phyloP scores from a whole-genome alignment of 169 alveolate genomes.

The Cryptosporidium ryanae region DNA sequence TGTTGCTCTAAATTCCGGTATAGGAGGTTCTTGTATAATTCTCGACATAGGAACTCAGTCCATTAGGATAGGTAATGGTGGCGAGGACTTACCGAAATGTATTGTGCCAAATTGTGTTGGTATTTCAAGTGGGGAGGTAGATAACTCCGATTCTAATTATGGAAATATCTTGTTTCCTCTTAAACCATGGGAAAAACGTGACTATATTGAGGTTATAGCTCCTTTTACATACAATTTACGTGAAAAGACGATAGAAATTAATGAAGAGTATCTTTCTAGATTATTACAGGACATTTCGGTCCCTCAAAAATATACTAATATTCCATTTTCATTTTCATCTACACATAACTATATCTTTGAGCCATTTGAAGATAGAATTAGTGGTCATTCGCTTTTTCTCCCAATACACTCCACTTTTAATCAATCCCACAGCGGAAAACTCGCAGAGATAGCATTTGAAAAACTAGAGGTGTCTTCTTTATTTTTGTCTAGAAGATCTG shows the following conservation, averaged over 20 bases:
- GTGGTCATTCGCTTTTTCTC: constrained; percentile 36
- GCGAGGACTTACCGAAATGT: constrained; percentile 61
- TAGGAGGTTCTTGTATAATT: constrained; percentile 18
- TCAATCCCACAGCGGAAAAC: constrained; percentile 4
- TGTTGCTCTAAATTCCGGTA: constrained; percentile 5
- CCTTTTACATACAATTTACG: constrained; percentile 50
- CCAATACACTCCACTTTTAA: constrained; percentile 42
- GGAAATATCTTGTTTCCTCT: constrained; percentile 56
- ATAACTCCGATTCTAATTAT: constrained; percentile 11
- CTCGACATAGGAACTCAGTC: constrained; percentile 69
- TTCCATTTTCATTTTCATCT: constrained; percentile 18
- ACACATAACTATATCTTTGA: constrained; percentile 29
- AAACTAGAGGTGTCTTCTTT: constrained; percentile 35
- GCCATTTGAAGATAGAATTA: constrained; percentile 57
- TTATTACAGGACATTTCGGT: constrained; percentile 32
- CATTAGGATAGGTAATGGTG: constrained; percentile 64
- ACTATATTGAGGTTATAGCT: constrained; percentile 33
- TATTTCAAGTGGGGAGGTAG: constrained; percentile 38
- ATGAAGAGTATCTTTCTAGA: constrained; percentile 45
- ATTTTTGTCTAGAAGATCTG: constrained; percentile 60
- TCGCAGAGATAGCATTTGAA: constrained; percentile 67
- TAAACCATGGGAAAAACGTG: constrained; percentile 75
- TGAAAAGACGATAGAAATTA: constrained; percentile 26
- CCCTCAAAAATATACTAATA: constrained; percentile 30
- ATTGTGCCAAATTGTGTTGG: constrained; percentile 52